Evolutionary conservation across 2,329 filamentous ascomycete genomes (phyloP).

Genomic region (Alternaria angustiovoidea): DNA sequence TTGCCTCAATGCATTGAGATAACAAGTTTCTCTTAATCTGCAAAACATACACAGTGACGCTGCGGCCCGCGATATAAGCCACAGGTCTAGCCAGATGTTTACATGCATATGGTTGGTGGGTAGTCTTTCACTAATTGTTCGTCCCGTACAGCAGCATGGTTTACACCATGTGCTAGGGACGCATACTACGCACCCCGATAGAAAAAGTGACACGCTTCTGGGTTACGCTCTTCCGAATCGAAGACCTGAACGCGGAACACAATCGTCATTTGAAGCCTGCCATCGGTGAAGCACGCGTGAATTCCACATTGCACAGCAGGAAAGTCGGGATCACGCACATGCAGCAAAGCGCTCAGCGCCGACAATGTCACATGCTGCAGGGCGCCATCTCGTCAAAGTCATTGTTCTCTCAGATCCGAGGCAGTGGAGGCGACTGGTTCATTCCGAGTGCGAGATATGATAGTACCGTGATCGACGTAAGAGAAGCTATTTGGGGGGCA

Average conservation of each 20-base stretch:
- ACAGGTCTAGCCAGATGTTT: not conserved
- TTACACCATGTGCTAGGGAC: not conserved
- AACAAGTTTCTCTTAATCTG: not conserved
- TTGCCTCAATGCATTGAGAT: not conserved
- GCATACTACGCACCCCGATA: constrained; percentile 13
- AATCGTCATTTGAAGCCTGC: not conserved
- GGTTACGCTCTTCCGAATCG: constrained; percentile 5
- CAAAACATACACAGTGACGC: not conserved
- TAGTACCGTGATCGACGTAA: not conserved
- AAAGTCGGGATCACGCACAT: not conserved
- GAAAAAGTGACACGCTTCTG: constrained; percentile 27
- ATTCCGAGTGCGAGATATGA: not conserved
- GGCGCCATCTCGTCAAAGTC: not conserved
- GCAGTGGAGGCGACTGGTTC: not conserved
- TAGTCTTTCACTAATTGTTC: not conserved
- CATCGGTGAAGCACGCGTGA: not conserved
- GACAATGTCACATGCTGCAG: not conserved
- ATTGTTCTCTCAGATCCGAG: not conserved
- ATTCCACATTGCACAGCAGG: constrained; percentile 19
- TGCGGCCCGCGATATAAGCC: not conserved
- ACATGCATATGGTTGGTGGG: not conserved
- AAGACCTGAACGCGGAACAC: constrained; percentile 11
- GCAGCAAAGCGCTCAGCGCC: not conserved
- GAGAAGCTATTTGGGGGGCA: not conserved
- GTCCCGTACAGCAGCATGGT: not conserved